These are phyloP conservation scores for Colletotrichum sp. DNA, from an alignment of 2,329 filamentous ascomycete genomes.

Conservation along the genomic window DNA sequence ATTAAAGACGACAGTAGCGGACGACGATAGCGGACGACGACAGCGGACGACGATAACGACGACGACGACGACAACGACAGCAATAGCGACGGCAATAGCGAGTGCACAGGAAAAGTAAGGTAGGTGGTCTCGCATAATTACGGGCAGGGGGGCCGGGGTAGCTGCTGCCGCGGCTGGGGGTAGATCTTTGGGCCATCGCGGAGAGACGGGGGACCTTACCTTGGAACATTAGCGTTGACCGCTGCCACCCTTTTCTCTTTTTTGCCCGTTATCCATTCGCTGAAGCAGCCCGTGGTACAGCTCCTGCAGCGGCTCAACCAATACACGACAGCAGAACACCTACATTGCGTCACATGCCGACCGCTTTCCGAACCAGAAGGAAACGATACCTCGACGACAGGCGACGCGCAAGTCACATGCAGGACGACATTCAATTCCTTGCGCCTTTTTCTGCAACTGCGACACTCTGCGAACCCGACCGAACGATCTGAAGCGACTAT, in stretches of 20 bases:
- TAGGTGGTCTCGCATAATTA: not conserved
- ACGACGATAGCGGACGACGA: not conserved
- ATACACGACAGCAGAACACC: not conserved
- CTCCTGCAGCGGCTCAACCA: conserved; percentile 2
- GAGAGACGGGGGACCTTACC: not conserved
- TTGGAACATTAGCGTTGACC: not conserved
- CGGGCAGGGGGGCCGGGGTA: not conserved
- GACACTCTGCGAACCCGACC: not conserved
- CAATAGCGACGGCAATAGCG: not conserved
- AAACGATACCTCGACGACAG: not conserved
- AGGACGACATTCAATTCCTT: not conserved
- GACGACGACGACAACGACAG: not conserved
- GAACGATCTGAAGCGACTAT: conserved; percentile 1
- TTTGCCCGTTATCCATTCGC: not conserved
- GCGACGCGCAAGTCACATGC: conserved; percentile 9
- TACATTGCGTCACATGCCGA: conserved; percentile 26
- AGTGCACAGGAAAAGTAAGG: not conserved
- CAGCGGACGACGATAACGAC: not conserved
- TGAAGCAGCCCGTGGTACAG: not conserved
- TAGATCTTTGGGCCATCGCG: not conserved
- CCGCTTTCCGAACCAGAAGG: not conserved
- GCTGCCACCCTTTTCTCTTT: not conserved
- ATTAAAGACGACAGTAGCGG: not conserved
- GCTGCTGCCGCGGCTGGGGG: not conserved
- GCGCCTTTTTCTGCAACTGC: not conserved